Evolutionary conservation across 2,329 filamentous ascomycete genomes (phyloP).

Genomic region (Cadophora luteo-olivacea): DNA sequence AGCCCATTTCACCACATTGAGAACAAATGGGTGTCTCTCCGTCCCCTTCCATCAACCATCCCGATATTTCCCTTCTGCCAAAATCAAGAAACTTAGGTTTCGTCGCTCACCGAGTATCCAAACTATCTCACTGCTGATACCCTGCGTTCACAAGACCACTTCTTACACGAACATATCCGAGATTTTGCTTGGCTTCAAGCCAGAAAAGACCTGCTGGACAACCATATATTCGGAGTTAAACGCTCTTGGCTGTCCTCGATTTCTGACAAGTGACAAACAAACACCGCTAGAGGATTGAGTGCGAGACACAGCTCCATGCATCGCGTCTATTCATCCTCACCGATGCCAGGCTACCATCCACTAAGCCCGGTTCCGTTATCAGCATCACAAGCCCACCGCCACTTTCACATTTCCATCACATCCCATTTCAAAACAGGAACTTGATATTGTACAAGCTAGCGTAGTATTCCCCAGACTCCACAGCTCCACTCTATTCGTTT

Average conservation of each 20-base stretch:
- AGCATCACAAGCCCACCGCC: conserved; percentile 4
- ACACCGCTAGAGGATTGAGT: background rate
- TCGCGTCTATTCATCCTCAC: background rate
- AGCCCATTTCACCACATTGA: too few relatives aligned
- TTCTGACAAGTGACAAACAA: background rate
- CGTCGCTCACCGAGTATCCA: background rate
- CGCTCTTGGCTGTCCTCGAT: background rate
- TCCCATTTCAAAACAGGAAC: too few relatives aligned
- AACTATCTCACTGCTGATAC: background rate
- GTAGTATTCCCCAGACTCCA: too few relatives aligned
- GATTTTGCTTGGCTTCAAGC: background rate
- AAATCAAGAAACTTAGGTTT: background rate
- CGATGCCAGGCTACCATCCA: background rate
- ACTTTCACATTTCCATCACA: background rate
- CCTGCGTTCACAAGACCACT: background rate
- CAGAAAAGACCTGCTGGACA: background rate
- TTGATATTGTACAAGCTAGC: too few relatives aligned
- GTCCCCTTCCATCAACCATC: too few relatives aligned
- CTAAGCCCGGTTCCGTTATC: too few relatives aligned
- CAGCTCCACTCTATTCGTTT: too few relatives aligned
- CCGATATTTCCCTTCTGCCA: too few relatives aligned
- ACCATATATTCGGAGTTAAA: background rate
- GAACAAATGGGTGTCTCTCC: too few relatives aligned
- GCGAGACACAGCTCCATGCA: background rate
- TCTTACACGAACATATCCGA: background rate